Evolutionary conservation across 192 early-diverging fungal species (phyloP).

Genomic region (Backusella luteola): DNA sequence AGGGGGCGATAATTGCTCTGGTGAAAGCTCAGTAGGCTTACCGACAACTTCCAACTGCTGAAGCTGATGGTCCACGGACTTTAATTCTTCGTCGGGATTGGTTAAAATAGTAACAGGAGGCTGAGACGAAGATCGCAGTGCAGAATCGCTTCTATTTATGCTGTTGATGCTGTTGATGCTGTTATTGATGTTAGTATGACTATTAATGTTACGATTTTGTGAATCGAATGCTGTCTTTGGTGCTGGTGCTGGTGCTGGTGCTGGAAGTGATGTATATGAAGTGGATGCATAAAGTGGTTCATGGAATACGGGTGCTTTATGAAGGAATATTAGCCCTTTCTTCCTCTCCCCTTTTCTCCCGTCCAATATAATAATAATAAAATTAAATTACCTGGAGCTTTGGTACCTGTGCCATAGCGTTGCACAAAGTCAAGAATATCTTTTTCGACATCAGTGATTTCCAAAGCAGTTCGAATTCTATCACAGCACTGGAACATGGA

Average conservation of each 20-base stretch:
- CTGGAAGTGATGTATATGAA: background rate
- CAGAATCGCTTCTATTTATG: background rate
- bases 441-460: slow-evolving; percentile 59
- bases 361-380: background rate
- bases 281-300: background rate
- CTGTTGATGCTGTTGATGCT: no score
- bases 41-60: background rate
- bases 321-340: background rate
- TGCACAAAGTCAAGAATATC: slow-evolving; percentile 66
- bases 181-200: background rate
- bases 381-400: slow-evolving; percentile 36
- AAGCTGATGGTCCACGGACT: slow-evolving; percentile 18
- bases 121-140: background rate
- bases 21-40: background rate
- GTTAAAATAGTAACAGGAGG: slow-evolving; percentile 9
- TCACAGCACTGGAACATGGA: slow-evolving; percentile 54
- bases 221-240: background rate
- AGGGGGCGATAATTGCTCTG: background rate
- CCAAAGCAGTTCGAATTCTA: slow-evolving; percentile 64
- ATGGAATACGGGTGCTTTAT: background rate
- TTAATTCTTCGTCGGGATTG: slow-evolving; percentile 21
- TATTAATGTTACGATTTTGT: background rate
- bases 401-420: slow-evolving; percentile 59
- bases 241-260: background rate
- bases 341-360: background rate